Percentiles rank a stretch among this genome's conserved stretches.
Conservation (phyloP, 805 yeast species). For the Saccharomycopsis olivae region DNA sequence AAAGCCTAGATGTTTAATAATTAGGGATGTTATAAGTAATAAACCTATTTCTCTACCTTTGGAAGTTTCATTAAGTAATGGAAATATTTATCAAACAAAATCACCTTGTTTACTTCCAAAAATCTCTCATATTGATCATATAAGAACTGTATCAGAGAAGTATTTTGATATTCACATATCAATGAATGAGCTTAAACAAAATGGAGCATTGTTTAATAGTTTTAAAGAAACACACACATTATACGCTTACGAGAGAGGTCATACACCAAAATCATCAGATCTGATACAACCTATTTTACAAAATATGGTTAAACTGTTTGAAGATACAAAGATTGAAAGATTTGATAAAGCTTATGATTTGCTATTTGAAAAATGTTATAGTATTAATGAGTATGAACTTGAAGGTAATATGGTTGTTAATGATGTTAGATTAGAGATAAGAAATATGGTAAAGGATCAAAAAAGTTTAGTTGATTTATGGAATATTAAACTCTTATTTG, state of each 20-base stretch:
- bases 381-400: conserved; percentile 1
- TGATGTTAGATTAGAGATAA: conserved; percentile 47
- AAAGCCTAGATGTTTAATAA: conserved; percentile 70
- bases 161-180: conserved; percentile 46
- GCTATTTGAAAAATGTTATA: conserved; percentile 2
- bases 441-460: conserved; percentile 32
- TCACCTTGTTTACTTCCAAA: conserved; percentile 70
- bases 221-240: conserved; percentile 37
- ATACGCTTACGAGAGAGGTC: conserved; percentile 39
- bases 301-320: conserved; percentile 3
- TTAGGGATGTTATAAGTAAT: conserved; percentile 56
- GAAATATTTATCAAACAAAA: conserved; percentile 29
- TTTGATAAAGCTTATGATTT: conserved; percentile 13
- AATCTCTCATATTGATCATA: conserved; percentile 34
- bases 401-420: conserved; percentile 24
- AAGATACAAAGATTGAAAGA: neutral
- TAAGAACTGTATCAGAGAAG: conserved; percentile 37
- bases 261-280: conserved; percentile 24
- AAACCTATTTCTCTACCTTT: conserved; percentile 38
- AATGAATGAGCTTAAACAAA: conserved; percentile 30
- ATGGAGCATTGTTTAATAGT: conserved; percentile 24
- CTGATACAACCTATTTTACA: neutral
- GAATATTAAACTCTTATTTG: conserved; percentile 52
- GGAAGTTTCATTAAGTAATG: conserved; percentile 28
- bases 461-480: conserved; percentile 43